Evolutionary conservation across 306 rosid species (phyloP), one percentile per base, ranked within the genome.

Genomic region (Cucumis cinereus): DNA sequence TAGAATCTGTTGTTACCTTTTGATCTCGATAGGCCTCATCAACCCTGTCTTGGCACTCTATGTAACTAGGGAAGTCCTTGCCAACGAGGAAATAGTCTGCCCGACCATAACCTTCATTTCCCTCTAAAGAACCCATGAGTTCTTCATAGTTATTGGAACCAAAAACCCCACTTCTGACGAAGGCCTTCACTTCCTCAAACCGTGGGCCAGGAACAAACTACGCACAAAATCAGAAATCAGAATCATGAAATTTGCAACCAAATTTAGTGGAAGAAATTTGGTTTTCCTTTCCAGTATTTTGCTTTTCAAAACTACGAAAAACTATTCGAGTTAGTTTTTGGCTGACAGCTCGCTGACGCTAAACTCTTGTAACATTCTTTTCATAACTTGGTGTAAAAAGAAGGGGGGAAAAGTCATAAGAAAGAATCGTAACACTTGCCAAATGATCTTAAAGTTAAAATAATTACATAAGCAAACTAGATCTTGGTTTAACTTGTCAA

Each of bases 31-130:
- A 95, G 54, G 97, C 96, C 83, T 90, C 84, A 35, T 92, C 97
- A 41, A 95, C 96, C 81, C 88, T 82, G 68, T 90, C 98, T 81
- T 92, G 99, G 85, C 93, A 90, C 84, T 94, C 99, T 71, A 92
- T 79, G 86, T 94, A 94, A 86, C 95, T 89, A 74, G 92, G 98
- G 88, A 95, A 92, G 93, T 95, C 99, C 76, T 92, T 84, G 78
- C 93, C 98, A 76, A 92, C 96, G 2, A 95, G 99, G 85, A 95
- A 92, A 82, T 92, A 94, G 83, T 94, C 99, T 66, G 90, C 99
- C n/a, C 77, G 85, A 73, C 99, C 98, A 81, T 81, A 92, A 71
- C 97, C 99, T 86, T 91, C 96, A 76, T 90, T 86, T 81, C 95
- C 98, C 83, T 94, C 97, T 66, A 90, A 83, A 70, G 97, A 90